Conservation (phyloP, 2,329 filamentous ascomycete species). For the Apiospora arundinis region DNA sequence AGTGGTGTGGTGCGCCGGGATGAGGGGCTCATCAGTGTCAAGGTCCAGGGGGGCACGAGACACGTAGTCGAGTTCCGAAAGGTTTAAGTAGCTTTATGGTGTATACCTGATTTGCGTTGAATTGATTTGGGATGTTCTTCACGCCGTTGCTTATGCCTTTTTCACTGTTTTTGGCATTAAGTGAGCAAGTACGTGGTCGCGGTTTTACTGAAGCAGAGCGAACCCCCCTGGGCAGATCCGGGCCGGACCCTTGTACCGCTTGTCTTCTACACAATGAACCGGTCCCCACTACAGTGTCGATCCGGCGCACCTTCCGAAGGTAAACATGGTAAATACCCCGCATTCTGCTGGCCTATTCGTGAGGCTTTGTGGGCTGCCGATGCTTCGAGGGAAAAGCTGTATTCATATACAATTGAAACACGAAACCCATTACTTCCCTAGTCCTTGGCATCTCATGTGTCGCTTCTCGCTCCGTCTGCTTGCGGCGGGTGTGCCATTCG, state of each 20-base stretch:
- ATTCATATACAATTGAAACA: too few species aligned
- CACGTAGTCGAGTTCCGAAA: conserved; percentile 20
- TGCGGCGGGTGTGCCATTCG: too few species aligned
- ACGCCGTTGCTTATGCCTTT: not conserved
- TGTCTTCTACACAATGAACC: not conserved
- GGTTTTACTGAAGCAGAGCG: not conserved
- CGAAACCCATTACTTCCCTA: too few species aligned
- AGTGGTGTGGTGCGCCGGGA: not conserved
- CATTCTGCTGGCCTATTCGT: too few species aligned
- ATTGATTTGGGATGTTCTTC: not conserved
- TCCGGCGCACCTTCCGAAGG: not conserved
- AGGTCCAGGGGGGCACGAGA: conserved; percentile 18
- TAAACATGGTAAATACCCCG: too few species aligned
- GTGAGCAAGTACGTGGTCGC: not conserved
- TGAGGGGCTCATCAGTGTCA: conserved; percentile 20
- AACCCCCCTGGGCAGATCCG: not conserved
- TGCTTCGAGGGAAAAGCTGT: too few species aligned
- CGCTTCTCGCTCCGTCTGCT: too few species aligned
- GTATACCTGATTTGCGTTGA: not conserved
- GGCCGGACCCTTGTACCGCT: not conserved
- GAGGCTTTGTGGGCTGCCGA: too few species aligned
- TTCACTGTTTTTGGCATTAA: not conserved
- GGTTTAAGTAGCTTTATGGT: not conserved
- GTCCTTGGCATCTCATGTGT: too few species aligned
- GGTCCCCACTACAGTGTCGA: not conserved